Conservation (phyloP, 2,329 filamentous ascomycete genomes). For the Aspergillus pseudoviridinutans region DNA sequence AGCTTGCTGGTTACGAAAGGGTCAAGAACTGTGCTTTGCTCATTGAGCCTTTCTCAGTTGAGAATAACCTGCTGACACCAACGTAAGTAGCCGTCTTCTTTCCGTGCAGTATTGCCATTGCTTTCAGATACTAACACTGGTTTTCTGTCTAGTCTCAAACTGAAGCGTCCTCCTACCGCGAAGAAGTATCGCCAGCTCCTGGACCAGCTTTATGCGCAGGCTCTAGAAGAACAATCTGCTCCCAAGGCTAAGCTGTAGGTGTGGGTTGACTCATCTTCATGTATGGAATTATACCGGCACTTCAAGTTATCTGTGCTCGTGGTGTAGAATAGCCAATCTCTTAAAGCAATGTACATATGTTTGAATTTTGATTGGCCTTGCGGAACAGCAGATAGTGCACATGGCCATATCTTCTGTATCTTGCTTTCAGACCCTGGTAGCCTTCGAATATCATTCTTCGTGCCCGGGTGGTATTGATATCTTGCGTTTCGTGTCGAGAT, state of each 20-base stretch:
- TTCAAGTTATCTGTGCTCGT: not conserved
- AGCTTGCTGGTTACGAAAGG: constrained; percentile 88
- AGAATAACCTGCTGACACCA: constrained; percentile 71
- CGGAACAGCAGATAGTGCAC: not conserved
- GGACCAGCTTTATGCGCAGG: constrained; percentile 60
- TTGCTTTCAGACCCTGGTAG: not conserved
- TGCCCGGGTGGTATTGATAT: not conserved
- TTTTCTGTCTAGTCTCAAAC: constrained; percentile 54
- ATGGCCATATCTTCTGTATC: not conserved
- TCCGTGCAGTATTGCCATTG: not conserved
- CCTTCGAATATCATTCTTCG: not conserved
- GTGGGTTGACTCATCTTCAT: not conserved
- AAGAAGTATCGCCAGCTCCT: constrained; percentile 58
- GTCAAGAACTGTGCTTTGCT: constrained; percentile 71
- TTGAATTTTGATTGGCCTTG: not conserved
- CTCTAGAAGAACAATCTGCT: constrained; percentile 35
- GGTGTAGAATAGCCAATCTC: not conserved
- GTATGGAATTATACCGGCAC: constrained; percentile 2
- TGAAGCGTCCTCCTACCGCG: constrained; percentile 65
- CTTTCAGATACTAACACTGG: constrained; percentile 1
- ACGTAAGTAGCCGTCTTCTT: constrained; percentile 36
- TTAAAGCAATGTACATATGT: constrained; percentile 3
- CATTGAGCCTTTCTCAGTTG: constrained; percentile 86
- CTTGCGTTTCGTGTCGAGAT: not conserved
- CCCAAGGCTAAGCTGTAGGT: constrained; percentile 39